Conservation (phyloP, 768 basidiomycete genomes). For the Boletus rubroflammeus region DNA sequence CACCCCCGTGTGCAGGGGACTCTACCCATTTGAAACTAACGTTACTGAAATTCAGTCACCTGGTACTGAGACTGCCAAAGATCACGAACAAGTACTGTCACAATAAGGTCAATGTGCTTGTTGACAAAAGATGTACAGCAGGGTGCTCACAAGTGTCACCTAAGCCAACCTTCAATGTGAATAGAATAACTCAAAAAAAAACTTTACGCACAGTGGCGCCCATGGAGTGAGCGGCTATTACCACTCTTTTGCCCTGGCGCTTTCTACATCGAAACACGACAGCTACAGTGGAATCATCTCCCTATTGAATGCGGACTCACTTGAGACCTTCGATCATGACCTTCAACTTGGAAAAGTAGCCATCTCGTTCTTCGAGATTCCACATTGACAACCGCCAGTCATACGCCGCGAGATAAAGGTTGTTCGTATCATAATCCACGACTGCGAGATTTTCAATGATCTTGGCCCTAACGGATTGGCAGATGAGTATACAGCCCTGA, state of each 20-base stretch:
- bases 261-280: slow-evolving; percentile 36
- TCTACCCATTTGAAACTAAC: slow-evolving; percentile 95
- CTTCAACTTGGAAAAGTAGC: slow-evolving; percentile 84
- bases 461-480: slow-evolving; percentile 57
- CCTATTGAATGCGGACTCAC: slow-evolving; percentile 34
- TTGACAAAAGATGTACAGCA: neutral
- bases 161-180: slow-evolving; percentile 40
- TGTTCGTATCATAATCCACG: slow-evolving; percentile 90
- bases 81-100: slow-evolving; percentile 78
- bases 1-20: slow-evolving; percentile 73
- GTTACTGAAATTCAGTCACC: slow-evolving; percentile 4
- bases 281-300: neutral
- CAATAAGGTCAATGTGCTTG: slow-evolving; percentile 2
- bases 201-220: slow-evolving; percentile 60
- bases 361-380: slow-evolving; percentile 90
- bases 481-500: neutral
- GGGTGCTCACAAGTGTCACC: slow-evolving; percentile 43
- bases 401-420: slow-evolving; percentile 78
- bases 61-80: neutral
- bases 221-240: slow-evolving; percentile 86
- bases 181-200: neutral
- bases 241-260: slow-evolving; percentile 72
- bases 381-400: slow-evolving; percentile 88
- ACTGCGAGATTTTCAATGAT: slow-evolving; percentile 94
- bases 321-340: slow-evolving; percentile 75